These are phyloP conservation scores for Coffea canephora DNA, from an alignment of 257 asterid species.

Conservation along the genomic window DNA sequence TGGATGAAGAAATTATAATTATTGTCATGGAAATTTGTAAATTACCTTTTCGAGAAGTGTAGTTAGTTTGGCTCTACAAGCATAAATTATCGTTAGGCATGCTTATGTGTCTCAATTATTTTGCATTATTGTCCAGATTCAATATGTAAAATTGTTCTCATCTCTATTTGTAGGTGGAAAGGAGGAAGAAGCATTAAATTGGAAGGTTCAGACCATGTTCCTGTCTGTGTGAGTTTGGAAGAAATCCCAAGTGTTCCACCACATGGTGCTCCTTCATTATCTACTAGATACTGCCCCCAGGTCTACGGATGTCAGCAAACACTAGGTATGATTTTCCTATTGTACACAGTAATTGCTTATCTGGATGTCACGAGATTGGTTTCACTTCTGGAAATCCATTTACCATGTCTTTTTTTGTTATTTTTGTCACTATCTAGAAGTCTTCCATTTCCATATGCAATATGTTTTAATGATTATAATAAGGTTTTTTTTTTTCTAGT, in stretches of 20 bases:
- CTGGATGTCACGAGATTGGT: not conserved
- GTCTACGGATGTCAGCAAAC: constrained; percentile 89
- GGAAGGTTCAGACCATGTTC: constrained; percentile 98
- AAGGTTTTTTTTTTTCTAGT: not conserved
- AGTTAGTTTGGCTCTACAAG: not conserved
- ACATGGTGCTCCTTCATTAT: constrained; percentile 81
- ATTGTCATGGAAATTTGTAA: not conserved
- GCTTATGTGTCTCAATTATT: not conserved
- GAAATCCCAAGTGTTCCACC: constrained; percentile 53
- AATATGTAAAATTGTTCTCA: not conserved
- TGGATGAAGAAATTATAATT: constrained; percentile 14
- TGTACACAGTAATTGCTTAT: not conserved
- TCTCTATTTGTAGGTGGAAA: constrained; percentile 48
- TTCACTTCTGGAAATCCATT: not conserved
- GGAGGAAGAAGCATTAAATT: constrained; percentile 61
- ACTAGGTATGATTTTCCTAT: constrained; percentile 53
- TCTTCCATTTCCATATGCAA: not conserved
- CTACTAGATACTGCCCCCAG: constrained; percentile 87
- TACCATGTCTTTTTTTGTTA: not conserved
- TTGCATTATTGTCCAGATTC: not conserved
- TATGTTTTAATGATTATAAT: not conserved
- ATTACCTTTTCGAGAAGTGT: not conserved
- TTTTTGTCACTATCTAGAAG: not conserved
- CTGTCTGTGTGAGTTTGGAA: constrained; percentile 60
- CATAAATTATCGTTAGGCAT: not conserved